phyloP scores from a whole-genome alignment of 2,329 filamentous ascomycete genomes.

The Delphinella strobiligena region DNA sequence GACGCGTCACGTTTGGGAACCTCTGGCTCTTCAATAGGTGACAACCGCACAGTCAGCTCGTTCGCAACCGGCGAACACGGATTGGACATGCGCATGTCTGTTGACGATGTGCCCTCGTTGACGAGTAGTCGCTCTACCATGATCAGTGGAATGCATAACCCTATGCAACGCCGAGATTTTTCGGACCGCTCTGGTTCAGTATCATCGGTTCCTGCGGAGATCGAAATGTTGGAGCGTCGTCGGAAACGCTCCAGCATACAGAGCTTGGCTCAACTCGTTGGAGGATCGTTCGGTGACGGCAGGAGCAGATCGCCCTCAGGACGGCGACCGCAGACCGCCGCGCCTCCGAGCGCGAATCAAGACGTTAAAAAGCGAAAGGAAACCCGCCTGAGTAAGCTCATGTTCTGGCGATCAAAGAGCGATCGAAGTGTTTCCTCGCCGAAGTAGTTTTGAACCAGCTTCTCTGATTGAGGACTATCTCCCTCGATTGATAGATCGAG shows the following conservation, averaged over 20 bases:
- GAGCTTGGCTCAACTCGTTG: conserved; percentile 65
- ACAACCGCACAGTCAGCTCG: conserved; percentile 60
- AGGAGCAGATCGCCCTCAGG: conserved; percentile 64
- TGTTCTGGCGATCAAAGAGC: conserved; percentile 61
- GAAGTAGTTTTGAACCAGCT: too few species aligned
- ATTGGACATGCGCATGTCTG: conserved; percentile 57
- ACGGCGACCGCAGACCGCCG: conserved; percentile 32
- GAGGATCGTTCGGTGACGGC: conserved; percentile 56
- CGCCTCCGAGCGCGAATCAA: conserved; percentile 43
- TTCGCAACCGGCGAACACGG: conserved; percentile 62
- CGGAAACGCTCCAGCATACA: conserved; percentile 64
- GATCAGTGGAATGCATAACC: conserved; percentile 51
- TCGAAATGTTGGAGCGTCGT: conserved; percentile 36
- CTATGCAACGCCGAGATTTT: conserved; percentile 21
- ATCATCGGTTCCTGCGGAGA: conserved; percentile 4
- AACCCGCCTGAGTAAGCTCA: conserved; percentile 59
- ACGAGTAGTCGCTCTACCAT: conserved; percentile 69
- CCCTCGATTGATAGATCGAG: too few species aligned
- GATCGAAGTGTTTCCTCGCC: conserved; percentile 6
- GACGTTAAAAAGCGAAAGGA: conserved; percentile 48
- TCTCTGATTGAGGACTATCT: too few species aligned
- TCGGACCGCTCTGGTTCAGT: conserved; percentile 8
- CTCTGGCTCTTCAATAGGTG: conserved; percentile 59
- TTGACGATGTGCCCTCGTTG: conserved; percentile 61
- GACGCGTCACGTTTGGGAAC: conserved; percentile 64